These are phyloP conservation scores for Schizothecium vesticola DNA, from an alignment of 495 filamentous ascomycete genomes.

Conservation along the genomic window DNA sequence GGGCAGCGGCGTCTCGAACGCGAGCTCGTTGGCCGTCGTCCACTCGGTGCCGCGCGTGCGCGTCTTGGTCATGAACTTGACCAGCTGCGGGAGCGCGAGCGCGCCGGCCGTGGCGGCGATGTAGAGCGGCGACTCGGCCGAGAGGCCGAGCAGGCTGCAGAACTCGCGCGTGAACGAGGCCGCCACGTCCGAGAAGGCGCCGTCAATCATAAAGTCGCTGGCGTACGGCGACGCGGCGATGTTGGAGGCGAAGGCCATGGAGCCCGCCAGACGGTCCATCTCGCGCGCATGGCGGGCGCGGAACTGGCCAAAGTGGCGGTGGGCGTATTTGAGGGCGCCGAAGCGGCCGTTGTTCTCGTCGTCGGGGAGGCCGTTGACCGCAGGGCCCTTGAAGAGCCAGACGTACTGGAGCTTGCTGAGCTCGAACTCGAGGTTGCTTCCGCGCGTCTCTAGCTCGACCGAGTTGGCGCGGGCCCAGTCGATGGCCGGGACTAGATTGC, in stretches of 20 bases:
- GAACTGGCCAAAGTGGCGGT: conserved; percentile 51
- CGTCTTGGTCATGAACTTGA: conserved; percentile 79
- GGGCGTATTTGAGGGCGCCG: conserved; percentile 69
- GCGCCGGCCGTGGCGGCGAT: conserved; percentile 86
- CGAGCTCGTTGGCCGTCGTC: conserved; percentile 85
- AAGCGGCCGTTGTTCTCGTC: conserved; percentile 32
- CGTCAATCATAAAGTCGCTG: conserved; percentile 64
- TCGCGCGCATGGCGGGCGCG: conserved; percentile 64
- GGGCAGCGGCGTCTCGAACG: conserved; percentile 88
- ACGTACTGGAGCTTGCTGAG: conserved; percentile 82
- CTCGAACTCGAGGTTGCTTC: conserved; percentile 92
- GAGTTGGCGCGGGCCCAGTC: conserved; percentile 73
- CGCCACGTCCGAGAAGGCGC: conserved; percentile 74
- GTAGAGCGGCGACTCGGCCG: conserved; percentile 84
- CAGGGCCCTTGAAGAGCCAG: conserved; percentile 62
- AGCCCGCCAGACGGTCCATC: conserved; percentile 67
- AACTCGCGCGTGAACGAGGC: conserved; percentile 88
- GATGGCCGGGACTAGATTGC: conserved; percentile 77
- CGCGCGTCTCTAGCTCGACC: conserved; percentile 65
- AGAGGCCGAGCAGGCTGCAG: conserved; percentile 83
- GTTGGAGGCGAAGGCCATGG: conserved; percentile 71
- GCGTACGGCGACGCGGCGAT: conserved; percentile 66
- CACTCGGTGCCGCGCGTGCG: conserved; percentile 86
- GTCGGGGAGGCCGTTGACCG: conserved; percentile 42
- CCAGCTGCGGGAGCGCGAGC: conserved; percentile 77